Base-by-base conservation (phyloP, 768 basidiomycete species). In the Goffeauzyma gilvescens region DNA sequence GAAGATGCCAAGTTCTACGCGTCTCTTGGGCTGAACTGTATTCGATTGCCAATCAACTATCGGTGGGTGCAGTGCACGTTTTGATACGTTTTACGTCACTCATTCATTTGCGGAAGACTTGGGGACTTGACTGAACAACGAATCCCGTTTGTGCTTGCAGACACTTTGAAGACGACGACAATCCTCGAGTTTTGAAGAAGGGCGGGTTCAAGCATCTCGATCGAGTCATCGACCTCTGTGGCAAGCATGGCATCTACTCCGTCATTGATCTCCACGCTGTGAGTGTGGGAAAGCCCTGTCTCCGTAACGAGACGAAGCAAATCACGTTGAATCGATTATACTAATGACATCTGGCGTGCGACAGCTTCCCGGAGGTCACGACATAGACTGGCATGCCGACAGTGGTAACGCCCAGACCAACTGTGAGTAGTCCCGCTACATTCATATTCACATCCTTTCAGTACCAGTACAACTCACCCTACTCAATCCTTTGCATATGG, bases 171-270 rank as follows among this genome's bases (percentile, higher is more conserved):
- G 75, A 84, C 59, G 81, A 83, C 59, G 69, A 76, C 70, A 80
- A 81, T 55, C 81, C 82, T 15, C 71, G 78, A 18, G 75, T 80
- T 0, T 72, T 82, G 51, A 82, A 79, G 55, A 63, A 72, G 45
- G 68, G 71, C 6, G 79, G 81, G 21, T 80, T 83, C 67, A 77
- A 76, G 58, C 79, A 82, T 63, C 76, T 85, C 38, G 82, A 85
- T 49, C 71, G 80, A n/a, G 77, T 80, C 32, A 75, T 86, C 50
- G 68, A 76, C 34, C 57, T 76, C 21, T 85, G 83, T 55, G 76
- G 79, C 14, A 68, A 73, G 48, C 71, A 81, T 45, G 78, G 75
- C 24, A 80, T 84, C 20, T 66, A 68, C 67, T 79, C 81, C 48
- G 75, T 83, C 55, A 70, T 85, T 42, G 83, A 86, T 55, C 66